Base-by-base conservation (phyloP, 352 stramenopile species). In the Phytophthora cactorum region DNA sequence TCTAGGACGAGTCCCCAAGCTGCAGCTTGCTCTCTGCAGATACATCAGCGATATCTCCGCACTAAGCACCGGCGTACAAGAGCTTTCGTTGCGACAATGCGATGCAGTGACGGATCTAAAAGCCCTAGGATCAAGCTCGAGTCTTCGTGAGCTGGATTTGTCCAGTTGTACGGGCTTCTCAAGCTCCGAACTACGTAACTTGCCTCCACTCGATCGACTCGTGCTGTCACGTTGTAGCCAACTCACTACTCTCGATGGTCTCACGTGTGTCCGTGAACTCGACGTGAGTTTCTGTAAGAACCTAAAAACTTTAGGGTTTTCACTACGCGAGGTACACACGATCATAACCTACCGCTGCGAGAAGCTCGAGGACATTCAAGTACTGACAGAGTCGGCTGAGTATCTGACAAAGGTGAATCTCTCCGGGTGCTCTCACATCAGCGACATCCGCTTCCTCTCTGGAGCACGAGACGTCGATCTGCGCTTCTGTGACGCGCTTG, bases 201-300 rank as follows among this genome's bases (percentile, higher is more conserved):
- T 92, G 14, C 64, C 63, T 5, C 61, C 57, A 2, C 69, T 91
- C 4, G 63, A 68, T 12, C 76, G 70, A 11, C 81, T 93, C 28
- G 75, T 89, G 28, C 67, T 91, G 8, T 81, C 80, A 59, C 77
- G 82, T 29, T 90, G 81, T 68, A 77, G 79, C 12, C 61, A 74
- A 39, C 62, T 93, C 27, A 76, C 32, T 12, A 62, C 62, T 4
- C 73, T 91, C 28, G 51, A 79, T 27, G 84, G 82, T 14, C 59
- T 90, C 11, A 66, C 46, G 0, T 17, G 75, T 39, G 62, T 89
- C 25, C 55, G 67, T n/a, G 75, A 90, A 28, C 56, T 93, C 6
- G 82, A 93, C 63, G 84, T 90, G 46, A 91, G 84, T 62, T 93
- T 89, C 52, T 90, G 82, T 58, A 79, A 77, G 62, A 75, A 86